Evolutionary conservation across 345 rosid species (phyloP).

Genomic region (Lepidium aucheri): DNA sequence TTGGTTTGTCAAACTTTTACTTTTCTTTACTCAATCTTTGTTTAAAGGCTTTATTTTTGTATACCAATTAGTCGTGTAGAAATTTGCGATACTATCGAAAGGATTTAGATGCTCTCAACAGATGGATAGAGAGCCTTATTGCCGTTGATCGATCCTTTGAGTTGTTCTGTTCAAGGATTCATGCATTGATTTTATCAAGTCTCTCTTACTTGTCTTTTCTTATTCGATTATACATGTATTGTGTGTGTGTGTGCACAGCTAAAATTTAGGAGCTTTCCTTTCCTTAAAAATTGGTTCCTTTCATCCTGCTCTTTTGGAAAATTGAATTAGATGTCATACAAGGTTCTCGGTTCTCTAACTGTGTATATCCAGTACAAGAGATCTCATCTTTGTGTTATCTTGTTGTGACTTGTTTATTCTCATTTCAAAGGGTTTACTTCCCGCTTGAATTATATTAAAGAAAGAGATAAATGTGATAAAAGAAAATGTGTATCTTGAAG

Average conservation of each 20-base stretch:
- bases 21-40: not conserved
- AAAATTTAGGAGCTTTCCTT: not conserved
- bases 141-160: not conserved
- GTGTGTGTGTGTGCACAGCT: not conserved
- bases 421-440: not conserved
- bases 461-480: not conserved
- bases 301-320: too few species aligned
- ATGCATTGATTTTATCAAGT: not conserved
- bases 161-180: not conserved
- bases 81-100: not conserved
- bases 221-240: not conserved
- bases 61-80: not conserved
- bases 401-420: not conserved
- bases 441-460: not conserved
- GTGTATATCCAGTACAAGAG: not conserved
- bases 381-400: not conserved
- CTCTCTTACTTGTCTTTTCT: not conserved
- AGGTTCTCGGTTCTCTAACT: not conserved
- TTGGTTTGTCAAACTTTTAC: slow-evolving; percentile 40
- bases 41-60: not conserved
- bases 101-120: not conserved
- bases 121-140: not conserved
- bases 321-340: not conserved
- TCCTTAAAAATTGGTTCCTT: too few species aligned
- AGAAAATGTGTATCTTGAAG: not conserved